These are phyloP conservation scores for Naganishia cerealis DNA, from an alignment of 1,284 basidiomycete species.

Conservation along the genomic window DNA sequence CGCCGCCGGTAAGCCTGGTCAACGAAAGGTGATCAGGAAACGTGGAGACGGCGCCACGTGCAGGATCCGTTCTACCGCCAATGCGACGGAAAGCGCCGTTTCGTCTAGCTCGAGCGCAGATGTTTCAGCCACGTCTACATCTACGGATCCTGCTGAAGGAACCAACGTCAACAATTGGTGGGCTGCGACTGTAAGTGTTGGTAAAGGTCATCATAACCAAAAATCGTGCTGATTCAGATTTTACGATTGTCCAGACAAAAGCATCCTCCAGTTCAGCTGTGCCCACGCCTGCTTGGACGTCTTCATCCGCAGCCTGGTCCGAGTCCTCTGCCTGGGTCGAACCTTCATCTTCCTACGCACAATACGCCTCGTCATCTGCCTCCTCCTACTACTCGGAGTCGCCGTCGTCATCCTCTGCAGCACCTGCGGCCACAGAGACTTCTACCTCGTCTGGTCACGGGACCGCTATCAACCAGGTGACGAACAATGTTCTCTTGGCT, in stretches of 20 bases:
- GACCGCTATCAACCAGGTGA: constrained; percentile 29
- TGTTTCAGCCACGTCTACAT: not conserved
- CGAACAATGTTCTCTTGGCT: constrained; percentile 23
- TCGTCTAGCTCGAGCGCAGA: constrained; percentile 4
- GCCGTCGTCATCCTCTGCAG: constrained; percentile 4
- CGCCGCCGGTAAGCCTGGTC: constrained; percentile 11
- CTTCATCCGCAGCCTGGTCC: not conserved
- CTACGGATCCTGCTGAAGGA: not conserved
- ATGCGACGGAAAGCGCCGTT: constrained; percentile 1
- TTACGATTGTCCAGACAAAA: not conserved
- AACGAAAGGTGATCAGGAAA: constrained; percentile 24
- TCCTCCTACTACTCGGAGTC: constrained; percentile 2
- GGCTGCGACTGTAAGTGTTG: constrained; percentile 10
- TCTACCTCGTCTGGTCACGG: constrained; percentile 16
- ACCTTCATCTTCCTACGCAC: constrained; percentile 3
- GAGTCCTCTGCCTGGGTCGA: constrained; percentile 7
- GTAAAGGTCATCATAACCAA: not conserved
- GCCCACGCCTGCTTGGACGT: not conserved
- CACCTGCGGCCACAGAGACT: constrained; percentile 21
- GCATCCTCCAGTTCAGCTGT: constrained; percentile 11
- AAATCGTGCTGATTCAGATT: not conserved
- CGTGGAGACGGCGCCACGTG: constrained; percentile 14
- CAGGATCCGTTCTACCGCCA: constrained; percentile 6
- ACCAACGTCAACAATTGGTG: constrained; percentile 23
- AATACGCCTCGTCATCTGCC: not conserved